Conservation (phyloP, 176 grass and related monocot species). For the Eleusine coracana region DNA sequence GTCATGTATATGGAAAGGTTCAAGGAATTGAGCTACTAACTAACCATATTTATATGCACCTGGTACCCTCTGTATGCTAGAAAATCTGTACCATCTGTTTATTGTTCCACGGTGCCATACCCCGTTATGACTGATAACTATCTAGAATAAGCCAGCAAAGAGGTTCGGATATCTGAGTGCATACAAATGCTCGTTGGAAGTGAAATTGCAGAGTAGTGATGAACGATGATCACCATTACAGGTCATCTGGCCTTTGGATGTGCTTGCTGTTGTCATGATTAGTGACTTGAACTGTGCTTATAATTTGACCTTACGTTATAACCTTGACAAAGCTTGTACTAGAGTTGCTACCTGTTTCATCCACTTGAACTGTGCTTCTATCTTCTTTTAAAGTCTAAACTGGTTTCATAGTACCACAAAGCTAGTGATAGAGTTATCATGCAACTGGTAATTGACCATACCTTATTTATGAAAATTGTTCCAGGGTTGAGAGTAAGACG, state of each 20-base stretch:
- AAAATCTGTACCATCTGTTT: not conserved
- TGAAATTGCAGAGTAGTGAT: not conserved
- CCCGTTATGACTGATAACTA: not conserved
- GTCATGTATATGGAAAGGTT: constrained; percentile 28
- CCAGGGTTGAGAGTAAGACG: constrained; percentile 78
- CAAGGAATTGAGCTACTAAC: constrained; percentile 27
- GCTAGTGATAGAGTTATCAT: not conserved
- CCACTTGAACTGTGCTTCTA: not conserved
- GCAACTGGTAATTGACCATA: not conserved
- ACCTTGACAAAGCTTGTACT: not conserved
- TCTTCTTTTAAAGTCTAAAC: not conserved
- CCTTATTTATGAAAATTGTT: constrained; percentile 24
- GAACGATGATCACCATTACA: not conserved
- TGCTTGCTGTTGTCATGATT: not conserved
- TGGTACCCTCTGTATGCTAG: not conserved
- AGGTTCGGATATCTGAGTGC: not conserved
- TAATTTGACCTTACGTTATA: not conserved
- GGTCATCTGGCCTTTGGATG: not conserved
- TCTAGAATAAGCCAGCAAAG: not conserved
- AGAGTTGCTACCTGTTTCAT: not conserved
- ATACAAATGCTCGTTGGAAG: not conserved
- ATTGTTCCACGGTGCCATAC: not conserved
- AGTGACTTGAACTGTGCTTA: not conserved
- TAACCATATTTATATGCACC: constrained; percentile 22
- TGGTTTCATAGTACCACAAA: not conserved